Conservation (phyloP, 306 rosid genomes). For the Astragalus glycyphyllos region DNA sequence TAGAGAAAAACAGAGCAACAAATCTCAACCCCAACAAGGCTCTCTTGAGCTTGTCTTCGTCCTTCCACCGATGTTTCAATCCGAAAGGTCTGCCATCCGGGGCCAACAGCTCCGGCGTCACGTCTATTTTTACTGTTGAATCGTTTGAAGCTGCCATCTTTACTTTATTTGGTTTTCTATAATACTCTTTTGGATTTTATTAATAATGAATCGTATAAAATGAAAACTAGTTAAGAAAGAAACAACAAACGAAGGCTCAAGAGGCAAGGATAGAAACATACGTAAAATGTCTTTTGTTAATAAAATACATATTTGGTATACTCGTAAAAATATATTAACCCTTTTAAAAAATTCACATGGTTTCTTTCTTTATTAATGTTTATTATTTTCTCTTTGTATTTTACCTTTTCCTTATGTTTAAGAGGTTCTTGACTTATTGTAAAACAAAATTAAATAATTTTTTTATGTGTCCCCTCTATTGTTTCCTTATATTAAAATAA, state of each 20-base stretch:
- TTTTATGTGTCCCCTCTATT: background rate
- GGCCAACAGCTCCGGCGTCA: background rate
- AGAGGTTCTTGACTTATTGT: no score
- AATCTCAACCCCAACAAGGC: constrained; percentile 55
- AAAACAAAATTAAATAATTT: background rate
- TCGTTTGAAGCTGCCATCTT: constrained; percentile 37
- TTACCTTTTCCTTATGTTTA: constrained; percentile 10
- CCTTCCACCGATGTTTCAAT: constrained; percentile 51
- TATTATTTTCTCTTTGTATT: background rate
- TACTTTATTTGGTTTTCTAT: background rate
- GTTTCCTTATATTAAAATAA: constrained; percentile 2
- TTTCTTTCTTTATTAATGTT: background rate
- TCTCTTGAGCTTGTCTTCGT: constrained; percentile 55
- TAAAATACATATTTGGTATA: constrained; percentile 1
- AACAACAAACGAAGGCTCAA: background rate
- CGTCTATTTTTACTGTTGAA: constrained; percentile 1
- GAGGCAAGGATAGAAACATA: background rate
- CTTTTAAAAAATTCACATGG: background rate
- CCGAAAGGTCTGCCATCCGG: constrained; percentile 23
- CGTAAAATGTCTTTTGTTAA: constrained; percentile 15
- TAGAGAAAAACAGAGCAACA: constrained; percentile 61
- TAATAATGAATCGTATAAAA: background rate
- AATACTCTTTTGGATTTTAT: background rate
- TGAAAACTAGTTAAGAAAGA: constrained; percentile 1
- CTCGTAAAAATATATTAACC: background rate